phyloP scores from a whole-genome alignment of 2,329 filamentous ascomycete species.

The Exophiala xenobiotica region DNA sequence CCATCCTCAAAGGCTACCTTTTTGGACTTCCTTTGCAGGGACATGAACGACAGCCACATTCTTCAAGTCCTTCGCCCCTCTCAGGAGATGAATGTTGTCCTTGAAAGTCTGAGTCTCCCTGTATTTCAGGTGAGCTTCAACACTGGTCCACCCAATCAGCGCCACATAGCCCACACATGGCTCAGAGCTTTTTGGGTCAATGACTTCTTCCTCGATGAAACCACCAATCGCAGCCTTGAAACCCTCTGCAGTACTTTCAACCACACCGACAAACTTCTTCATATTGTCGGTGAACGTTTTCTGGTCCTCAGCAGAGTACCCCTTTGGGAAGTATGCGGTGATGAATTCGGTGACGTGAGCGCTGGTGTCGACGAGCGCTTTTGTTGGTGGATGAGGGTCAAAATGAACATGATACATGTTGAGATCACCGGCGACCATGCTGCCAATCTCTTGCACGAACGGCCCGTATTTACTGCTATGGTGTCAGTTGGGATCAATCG shows the following conservation, averaged over 20 bases:
- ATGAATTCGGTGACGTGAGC: constrained; percentile 29
- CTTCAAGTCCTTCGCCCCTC: constrained; percentile 29
- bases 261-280: constrained; percentile 20
- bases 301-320: constrained; percentile 26
- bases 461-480: constrained; percentile 8
- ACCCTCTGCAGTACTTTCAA: constrained; percentile 22
- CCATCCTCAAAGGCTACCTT: too few relatives aligned
- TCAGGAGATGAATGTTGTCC: constrained; percentile 32
- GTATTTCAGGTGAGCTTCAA: constrained; percentile 41
- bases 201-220: constrained; percentile 33
- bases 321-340: constrained; percentile 26
- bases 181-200: constrained; percentile 34
- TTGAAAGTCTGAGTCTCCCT: constrained; percentile 39
- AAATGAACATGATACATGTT: constrained; percentile 29
- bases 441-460: constrained; percentile 10
- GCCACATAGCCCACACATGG: constrained; percentile 32
- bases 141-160: constrained; percentile 42
- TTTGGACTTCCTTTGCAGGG: constrained; percentile 9
- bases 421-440: background rate
- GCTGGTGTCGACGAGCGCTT: constrained; percentile 21
- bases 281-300: constrained; percentile 20
- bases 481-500: background rate
- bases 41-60: constrained; percentile 29
- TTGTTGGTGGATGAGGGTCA: constrained; percentile 28
- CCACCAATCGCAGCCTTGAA: constrained; percentile 26